Conservation (phyloP, 1,284 basidiomycete genomes). For the Puccinia polysora region DNA sequence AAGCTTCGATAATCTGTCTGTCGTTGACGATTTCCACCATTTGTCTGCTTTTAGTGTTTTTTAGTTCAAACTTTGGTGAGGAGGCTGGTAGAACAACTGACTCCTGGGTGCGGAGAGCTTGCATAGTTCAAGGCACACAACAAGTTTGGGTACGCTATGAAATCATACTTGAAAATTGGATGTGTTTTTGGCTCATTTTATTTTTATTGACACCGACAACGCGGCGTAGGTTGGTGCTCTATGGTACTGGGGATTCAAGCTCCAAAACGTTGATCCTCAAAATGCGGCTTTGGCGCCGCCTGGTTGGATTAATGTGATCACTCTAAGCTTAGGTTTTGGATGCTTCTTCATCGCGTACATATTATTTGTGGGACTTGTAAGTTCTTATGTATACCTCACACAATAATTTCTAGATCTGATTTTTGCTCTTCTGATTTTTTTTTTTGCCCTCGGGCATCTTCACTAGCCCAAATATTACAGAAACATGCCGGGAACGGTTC, state of each 20-base stretch:
- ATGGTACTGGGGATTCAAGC: slow-evolving; percentile 86
- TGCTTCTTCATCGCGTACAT: slow-evolving; percentile 72
- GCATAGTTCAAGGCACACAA: slow-evolving; percentile 67
- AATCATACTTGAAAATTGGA: not conserved
- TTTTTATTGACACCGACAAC: too few relatives aligned
- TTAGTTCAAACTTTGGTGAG: slow-evolving; percentile 90
- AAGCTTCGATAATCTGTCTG: too few relatives aligned
- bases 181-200: too few relatives aligned
- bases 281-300: slow-evolving; percentile 59
- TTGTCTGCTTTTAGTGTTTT: slow-evolving; percentile 62
- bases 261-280: slow-evolving; percentile 60
- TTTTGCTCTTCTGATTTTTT: too few relatives aligned
- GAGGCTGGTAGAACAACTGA: slow-evolving; percentile 89
- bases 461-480: slow-evolving; percentile 69
- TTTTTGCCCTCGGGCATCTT: too few relatives aligned
- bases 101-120: slow-evolving; percentile 81
- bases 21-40: too few relatives aligned
- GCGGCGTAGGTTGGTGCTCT: slow-evolving; percentile 86
- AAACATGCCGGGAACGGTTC: slow-evolving; percentile 84
- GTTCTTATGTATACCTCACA: slow-evolving; percentile 57
- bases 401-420: too few relatives aligned
- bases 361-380: slow-evolving; percentile 76
- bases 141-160: slow-evolving; percentile 33
- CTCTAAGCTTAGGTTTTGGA: slow-evolving; percentile 75
- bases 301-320: slow-evolving; percentile 62